phyloP scores from a whole-genome alignment of 345 rosid species.

The Tarenaya hassleriana region DNA sequence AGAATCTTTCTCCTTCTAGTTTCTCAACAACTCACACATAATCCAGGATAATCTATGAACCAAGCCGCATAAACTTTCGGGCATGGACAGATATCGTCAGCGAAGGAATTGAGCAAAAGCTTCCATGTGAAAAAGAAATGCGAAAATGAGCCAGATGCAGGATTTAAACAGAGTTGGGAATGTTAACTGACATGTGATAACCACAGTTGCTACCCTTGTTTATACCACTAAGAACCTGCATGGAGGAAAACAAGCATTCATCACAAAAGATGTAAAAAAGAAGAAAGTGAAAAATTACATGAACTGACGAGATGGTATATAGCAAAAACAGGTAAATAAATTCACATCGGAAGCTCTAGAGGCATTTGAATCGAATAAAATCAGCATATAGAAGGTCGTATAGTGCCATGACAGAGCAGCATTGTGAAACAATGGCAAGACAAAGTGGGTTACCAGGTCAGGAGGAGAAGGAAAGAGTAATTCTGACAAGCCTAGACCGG shows the following conservation, averaged over 20 bases:
- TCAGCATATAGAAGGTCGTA: not conserved
- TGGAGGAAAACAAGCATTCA: constrained; percentile 13
- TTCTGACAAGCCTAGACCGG: constrained; percentile 65
- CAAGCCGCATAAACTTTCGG: not conserved
- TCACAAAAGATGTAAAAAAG: constrained; percentile 5
- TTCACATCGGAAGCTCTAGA: not conserved
- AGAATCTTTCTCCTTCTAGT: not conserved
- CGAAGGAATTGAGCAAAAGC: not conserved
- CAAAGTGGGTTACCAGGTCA: constrained; percentile 58
- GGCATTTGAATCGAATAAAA: not conserved
- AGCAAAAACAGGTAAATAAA: not conserved
- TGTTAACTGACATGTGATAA: constrained; percentile 58
- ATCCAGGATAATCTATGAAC: not conserved
- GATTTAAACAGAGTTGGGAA: constrained; percentile 7
- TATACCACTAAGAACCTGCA: constrained; percentile 89
- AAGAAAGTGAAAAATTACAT: not conserved
- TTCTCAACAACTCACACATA: not conserved
- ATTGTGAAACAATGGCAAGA: not conserved
- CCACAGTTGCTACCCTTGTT: constrained; percentile 95
- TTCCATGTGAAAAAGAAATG: too few relatives aligned
- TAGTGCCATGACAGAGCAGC: not conserved
- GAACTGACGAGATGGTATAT: not conserved
- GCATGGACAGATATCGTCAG: not conserved
- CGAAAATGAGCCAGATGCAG: too few relatives aligned
- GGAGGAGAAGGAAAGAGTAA: constrained; percentile 67